Evolutionary conservation across 1,139 yeast genomes (phyloP), one percentile per base, ranked within the genome.

Genomic region (Taiozyma sp.): DNA sequence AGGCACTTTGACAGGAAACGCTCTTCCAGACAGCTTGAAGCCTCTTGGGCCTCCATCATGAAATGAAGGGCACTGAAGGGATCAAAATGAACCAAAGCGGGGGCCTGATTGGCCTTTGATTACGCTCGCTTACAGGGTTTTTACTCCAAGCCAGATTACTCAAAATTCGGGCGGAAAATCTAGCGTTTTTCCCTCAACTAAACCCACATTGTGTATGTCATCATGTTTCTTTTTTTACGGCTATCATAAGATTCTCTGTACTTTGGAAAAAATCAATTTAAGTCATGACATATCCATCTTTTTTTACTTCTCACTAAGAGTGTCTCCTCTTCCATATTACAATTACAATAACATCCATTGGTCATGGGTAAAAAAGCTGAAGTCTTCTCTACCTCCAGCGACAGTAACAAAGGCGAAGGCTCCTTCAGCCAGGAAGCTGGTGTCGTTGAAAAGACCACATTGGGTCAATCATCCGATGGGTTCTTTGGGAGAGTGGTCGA

Each of bases 401-500:
- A 44, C n/a, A 27, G 43, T 30, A 53, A 51, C 38, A 48, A 48
- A 30, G 59, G 55, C 34, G 63, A 61, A 29, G 34, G 55, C 24
- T 55, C 62, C 19, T 50, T 57, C n/a, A 50, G 53, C 19, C 58
- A 57, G 34, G 57, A 57, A 43, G 54, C 62, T 22, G 61, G 51
- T 6, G 50, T 47, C 45, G 51, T 56, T 13, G 59, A 48, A 14
- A 53, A 57, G 38, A 51, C 56, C 3, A 51, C 53, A 34, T 9
- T 51, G 19, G 46, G 42, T 12, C 27, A 40, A 14, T 14, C 49
- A 9, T 45, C 41, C 12, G 42, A 57, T 12, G 41, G 41, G 14
- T 22, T 38, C 41, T 80, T 74, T 72, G 69, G 69, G 44, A 65
- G 69, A 47, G 75, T 81, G 56, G 65, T 65, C 16, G 87, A 84